phyloP scores from a whole-genome alignment of 805 yeast genomes.

The Candida namnaoensis region DNA sequence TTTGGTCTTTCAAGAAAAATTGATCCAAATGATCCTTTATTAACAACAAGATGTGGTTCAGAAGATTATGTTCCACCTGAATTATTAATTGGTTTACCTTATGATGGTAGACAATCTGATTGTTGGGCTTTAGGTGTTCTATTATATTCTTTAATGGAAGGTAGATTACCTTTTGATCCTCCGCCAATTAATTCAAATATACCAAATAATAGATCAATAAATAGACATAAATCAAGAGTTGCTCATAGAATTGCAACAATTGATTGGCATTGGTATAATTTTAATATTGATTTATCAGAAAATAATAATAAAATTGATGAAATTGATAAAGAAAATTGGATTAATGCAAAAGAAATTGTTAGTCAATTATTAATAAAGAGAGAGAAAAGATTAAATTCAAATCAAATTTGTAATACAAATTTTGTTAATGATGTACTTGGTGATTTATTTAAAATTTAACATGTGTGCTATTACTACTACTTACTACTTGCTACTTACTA shows the following conservation, averaged over 20 bases:
- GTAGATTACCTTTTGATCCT: conserved; percentile 86
- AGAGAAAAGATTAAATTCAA: conserved; percentile 30
- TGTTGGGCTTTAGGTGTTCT: conserved; percentile 94
- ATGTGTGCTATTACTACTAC: no score
- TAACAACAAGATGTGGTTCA: conserved; percentile 90
- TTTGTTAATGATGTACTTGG: conserved; percentile 22
- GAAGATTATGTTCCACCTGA: conserved; percentile 97
- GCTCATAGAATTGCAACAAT: conserved; percentile 89
- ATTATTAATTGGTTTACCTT: conserved; percentile 78
- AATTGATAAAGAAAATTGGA: conserved; percentile 24
- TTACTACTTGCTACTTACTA: no score
- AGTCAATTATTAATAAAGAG: conserved; percentile 38
- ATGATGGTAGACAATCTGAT: conserved; percentile 88
- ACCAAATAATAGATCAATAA: conserved; percentile 28
- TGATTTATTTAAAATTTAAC: neutral
- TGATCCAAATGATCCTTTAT: conserved; percentile 47
- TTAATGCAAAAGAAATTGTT: conserved; percentile 41
- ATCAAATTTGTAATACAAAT: conserved; percentile 20
- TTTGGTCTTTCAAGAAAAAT: conserved; percentile 80
- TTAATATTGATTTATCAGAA: conserved; percentile 26
- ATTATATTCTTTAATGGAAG: conserved; percentile 77
- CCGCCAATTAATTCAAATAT: no score
- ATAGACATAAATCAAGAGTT: conserved; percentile 44
- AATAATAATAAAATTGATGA: conserved; percentile 6
- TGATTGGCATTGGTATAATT: conserved; percentile 79